Conservation (phyloP, 2,329 filamentous ascomycete genomes). For the Aspergillus felis region DNA sequence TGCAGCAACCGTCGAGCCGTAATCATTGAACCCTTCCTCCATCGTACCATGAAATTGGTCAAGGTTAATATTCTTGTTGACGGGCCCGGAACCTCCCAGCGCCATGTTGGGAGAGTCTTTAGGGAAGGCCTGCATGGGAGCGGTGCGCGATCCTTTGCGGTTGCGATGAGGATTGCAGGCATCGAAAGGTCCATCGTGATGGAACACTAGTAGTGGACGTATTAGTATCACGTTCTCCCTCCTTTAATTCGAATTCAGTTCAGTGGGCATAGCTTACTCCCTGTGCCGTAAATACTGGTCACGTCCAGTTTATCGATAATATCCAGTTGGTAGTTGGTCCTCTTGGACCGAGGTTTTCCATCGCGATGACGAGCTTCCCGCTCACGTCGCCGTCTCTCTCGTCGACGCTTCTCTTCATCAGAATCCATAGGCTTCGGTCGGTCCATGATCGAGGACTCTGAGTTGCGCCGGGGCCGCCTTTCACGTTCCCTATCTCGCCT, state of each 20-base stretch:
- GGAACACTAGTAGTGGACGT: slow-evolving; percentile 64
- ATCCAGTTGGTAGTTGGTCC: slow-evolving; percentile 57
- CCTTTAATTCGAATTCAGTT: background rate
- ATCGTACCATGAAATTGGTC: slow-evolving; percentile 81
- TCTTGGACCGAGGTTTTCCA: slow-evolving; percentile 36
- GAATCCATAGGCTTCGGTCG: slow-evolving; percentile 45
- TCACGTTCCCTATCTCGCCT: slow-evolving; percentile 36
- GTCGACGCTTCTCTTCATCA: slow-evolving; percentile 49
- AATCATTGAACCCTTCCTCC: slow-evolving; percentile 86
- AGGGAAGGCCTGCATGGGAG: slow-evolving; percentile 95
- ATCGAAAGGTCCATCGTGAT: slow-evolving; percentile 96
- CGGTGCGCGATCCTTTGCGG: slow-evolving; percentile 72
- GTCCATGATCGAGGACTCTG: slow-evolving; percentile 60
- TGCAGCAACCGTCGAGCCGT: slow-evolving; percentile 47
- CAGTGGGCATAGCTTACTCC: slow-evolving; percentile 59
- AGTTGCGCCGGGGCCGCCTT: slow-evolving; percentile 55
- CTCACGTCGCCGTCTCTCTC: slow-evolving; percentile 47
- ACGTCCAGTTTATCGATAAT: slow-evolving; percentile 96
- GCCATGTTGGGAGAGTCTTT: slow-evolving; percentile 90
- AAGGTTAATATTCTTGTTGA: slow-evolving; percentile 78
- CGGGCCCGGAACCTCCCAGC: slow-evolving; percentile 78
- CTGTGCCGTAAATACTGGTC: slow-evolving; percentile 90
- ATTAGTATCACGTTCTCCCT: slow-evolving; percentile 1
- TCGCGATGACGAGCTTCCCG: slow-evolving; percentile 44
- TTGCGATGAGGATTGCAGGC: slow-evolving; percentile 94